Conservation (phyloP, 345 rosid species). For the Noccaea bulbosa region DNA sequence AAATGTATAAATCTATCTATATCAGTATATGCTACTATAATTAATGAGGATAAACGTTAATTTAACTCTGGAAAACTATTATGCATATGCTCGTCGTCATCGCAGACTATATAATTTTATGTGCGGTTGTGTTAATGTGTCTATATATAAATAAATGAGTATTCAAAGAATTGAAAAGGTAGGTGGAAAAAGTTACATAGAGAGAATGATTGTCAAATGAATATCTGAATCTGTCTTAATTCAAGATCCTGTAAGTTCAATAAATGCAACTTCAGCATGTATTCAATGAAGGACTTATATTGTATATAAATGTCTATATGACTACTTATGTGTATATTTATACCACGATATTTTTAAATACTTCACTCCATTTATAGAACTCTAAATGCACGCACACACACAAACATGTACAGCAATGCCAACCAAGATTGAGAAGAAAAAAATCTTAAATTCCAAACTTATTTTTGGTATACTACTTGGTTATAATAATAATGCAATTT, state of each 20-base stretch:
- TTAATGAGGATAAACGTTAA: background rate
- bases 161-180: slow-evolving; percentile 32
- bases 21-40: slow-evolving; percentile 14
- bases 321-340: slow-evolving; percentile 17
- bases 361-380: slow-evolving; percentile 34
- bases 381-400: slow-evolving; percentile 42
- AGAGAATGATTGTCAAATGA: slow-evolving; percentile 50
- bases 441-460: background rate
- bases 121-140: background rate
- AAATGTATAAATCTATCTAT: slow-evolving; percentile 19
- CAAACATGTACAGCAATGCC: slow-evolving; percentile 35
- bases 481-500: slow-evolving; percentile 6
- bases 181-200: slow-evolving; percentile 37
- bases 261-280: slow-evolving; percentile 66
- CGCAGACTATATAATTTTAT: slow-evolving; percentile 23
- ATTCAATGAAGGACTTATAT: slow-evolving; percentile 36
- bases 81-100: slow-evolving; percentile 16
- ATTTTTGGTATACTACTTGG: background rate
- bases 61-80: slow-evolving; percentile 6
- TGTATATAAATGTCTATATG: slow-evolving; percentile 18
- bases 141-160: slow-evolving; percentile 14
- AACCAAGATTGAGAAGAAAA: slow-evolving; percentile 12
- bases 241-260: slow-evolving; percentile 47
- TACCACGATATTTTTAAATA: slow-evolving; percentile 14
- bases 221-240: slow-evolving; percentile 35